These are phyloP conservation scores for Arthroderma sp. DNA, from an alignment of 2,329 filamentous ascomycete species.

Conservation along the genomic window DNA sequence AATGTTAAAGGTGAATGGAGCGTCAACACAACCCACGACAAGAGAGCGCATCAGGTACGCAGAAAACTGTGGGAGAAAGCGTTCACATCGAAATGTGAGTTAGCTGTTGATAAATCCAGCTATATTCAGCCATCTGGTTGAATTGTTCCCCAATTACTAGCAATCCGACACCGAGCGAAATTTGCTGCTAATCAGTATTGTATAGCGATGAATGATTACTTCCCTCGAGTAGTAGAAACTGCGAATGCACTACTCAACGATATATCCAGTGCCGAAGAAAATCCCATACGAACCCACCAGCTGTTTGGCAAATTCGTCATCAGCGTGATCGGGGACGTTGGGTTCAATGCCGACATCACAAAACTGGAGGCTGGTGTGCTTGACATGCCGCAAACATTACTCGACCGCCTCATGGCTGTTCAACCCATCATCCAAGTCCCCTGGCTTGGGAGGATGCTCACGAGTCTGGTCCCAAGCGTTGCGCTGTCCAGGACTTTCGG, in stretches of 20 bases:
- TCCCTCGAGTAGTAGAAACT: neutral
- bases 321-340: neutral
- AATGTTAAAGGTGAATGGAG: neutral
- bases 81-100: neutral
- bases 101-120: neutral
- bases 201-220: neutral
- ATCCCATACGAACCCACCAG: neutral
- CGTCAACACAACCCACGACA: neutral
- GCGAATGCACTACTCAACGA: neutral
- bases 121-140: neutral
- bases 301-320: neutral
- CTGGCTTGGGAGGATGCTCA: neutral
- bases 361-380: neutral
- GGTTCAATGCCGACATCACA: neutral
- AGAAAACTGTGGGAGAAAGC: neutral
- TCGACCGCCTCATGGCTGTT: neutral
- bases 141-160: neutral
- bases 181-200: neutral
- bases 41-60: neutral
- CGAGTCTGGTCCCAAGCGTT: neutral
- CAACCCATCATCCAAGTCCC: neutral
- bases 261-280: neutral
- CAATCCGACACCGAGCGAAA: neutral
- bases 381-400: too few relatives aligned
- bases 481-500: neutral